Evolutionary conservation across 331 rosid genomes (phyloP), one percentile per base, ranked within the genome.

Genomic region (Rosa hybrid): DNA sequence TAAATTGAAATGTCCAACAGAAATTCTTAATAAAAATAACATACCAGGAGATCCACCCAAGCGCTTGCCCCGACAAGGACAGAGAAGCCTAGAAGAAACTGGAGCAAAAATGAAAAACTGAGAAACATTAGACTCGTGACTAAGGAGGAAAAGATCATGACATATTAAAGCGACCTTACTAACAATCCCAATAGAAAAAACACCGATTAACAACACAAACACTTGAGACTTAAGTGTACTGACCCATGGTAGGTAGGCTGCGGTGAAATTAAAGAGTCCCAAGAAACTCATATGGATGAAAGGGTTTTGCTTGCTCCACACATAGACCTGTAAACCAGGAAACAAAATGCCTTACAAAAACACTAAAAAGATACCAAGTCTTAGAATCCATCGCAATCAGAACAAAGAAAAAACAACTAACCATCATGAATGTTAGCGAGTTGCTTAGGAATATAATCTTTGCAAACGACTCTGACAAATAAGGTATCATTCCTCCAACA

Each of bases 201-300:
- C 9, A 5, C 11, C 0, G 9, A 10, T 18, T 42, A 62, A 76
- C 71, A 50, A 45, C 42, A 63, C 46, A 69, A 81, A 20, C 12
- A 68, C 44, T 6, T 39, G 72, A 71, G 18, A 23, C 50, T 63
- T 44, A 50, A 75, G 78, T 11, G 63, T 68, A 90, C 98, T 59
- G 82, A 95, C 99, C 99, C 98, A 95, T 67, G 99, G 98, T 82
- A 95, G 97, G 89, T 95, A 93, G 62, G 97, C 97, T 25, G 99
- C 97, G 6, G 99, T 95, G 81, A 93, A 95, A 54, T 96, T 91
- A 71, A 95, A 93, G 63, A 95, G 98, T 72, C 98, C 99, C 79
- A 95, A 83, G 89, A 95, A 95, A 79, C 98, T 95, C 99, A 93
- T 93, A 46, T 93, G 98, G 70, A 95, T 95, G 78, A 88, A 95